A percentile compares a stretch with the other conserved stretches of the same genome.
phyloP scores from a whole-genome alignment of 192 early-diverging fungal species.

The Coemansia sp. region DNA sequence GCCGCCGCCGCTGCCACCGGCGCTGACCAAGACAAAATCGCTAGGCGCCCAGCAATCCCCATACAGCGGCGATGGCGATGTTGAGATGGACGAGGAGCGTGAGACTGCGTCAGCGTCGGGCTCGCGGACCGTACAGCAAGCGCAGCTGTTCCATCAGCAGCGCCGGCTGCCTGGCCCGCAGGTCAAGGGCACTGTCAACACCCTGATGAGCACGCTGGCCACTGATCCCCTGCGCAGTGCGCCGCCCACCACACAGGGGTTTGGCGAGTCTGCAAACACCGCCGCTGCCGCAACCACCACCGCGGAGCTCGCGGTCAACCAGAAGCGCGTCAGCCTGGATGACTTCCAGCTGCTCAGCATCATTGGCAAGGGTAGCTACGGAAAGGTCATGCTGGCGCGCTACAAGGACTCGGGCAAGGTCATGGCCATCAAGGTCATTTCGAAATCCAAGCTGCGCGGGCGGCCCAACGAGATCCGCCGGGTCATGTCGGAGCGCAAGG shows the following conservation, averaged over 20 bases:
- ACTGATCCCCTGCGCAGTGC: conserved; percentile 27
- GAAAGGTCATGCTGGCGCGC: conserved; percentile 68
- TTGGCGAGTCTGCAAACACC: conserved; percentile 9
- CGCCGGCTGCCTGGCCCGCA: conserved; percentile 8
- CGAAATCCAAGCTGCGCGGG: conserved; percentile 63
- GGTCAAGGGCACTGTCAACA: conserved; percentile 39
- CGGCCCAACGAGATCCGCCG: conserved; percentile 60
- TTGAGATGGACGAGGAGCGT: conserved; percentile 13
- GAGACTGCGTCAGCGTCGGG: conserved; percentile 2
- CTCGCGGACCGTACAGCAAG: conserved; percentile 14
- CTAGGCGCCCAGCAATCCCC: conserved; percentile 4
- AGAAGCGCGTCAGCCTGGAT: conserved; percentile 36
- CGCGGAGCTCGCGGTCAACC: conserved; percentile 1
- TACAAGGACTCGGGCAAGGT: conserved; percentile 67
- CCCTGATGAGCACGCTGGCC: conserved; percentile 41
- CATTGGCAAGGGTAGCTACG: conserved; percentile 73
- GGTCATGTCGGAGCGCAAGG: conserved; percentile 64
- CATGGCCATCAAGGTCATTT: conserved; percentile 71
- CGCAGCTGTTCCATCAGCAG: conserved; percentile 39
- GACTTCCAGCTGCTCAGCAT: conserved; percentile 72
- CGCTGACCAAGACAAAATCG: conserved; percentile 22
- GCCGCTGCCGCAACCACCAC: background rate
- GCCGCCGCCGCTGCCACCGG: conserved; percentile 13
- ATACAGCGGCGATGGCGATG: background rate
- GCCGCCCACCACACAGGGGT: conserved; percentile 11